A percentile compares a stretch with the other conserved stretches of the same genome.
Evolutionary conservation across 2,329 filamentous ascomycete species (phyloP).

Genomic region (Trichoderma arundinaceum): DNA sequence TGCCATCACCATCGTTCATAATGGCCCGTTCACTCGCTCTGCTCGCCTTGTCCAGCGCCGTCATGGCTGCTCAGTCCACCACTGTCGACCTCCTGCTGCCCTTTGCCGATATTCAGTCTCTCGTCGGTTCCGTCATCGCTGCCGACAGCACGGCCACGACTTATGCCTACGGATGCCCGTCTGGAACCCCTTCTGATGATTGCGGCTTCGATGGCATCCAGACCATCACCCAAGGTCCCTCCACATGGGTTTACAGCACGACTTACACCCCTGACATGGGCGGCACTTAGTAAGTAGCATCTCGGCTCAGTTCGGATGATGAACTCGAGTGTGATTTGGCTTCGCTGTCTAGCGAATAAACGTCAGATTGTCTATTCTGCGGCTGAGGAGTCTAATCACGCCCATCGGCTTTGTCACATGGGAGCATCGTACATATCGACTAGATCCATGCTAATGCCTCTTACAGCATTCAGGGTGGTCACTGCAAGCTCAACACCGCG

Average conservation of each 20-base stretch:
- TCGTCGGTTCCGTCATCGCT: constrained; percentile 33
- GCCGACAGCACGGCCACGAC: constrained; percentile 40
- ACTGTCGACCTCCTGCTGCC: constrained; percentile 41
- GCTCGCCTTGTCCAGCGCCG: constrained; percentile 36
- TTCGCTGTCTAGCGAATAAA: not conserved
- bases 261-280: not conserved
- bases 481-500: constrained; percentile 39
- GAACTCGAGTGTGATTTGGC: not conserved
- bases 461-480: constrained; percentile 34
- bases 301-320: not conserved
- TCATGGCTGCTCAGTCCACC: constrained; percentile 40
- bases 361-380: not conserved
- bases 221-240: constrained; percentile 41
- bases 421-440: no score
- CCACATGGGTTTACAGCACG: constrained; percentile 35
- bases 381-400: no score
- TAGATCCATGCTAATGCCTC: not conserved
- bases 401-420: no score
- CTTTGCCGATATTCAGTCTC: constrained; percentile 34
- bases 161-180: constrained; percentile 39
- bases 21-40: constrained; percentile 38
- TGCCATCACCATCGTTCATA: not conserved
- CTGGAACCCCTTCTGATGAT: constrained; percentile 11
- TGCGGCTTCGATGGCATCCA: constrained; percentile 19
- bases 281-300: constrained; percentile 9